phyloP scores from a whole-genome alignment of 495 filamentous ascomycete genomes.

The Clavariopsis aquatica region DNA sequence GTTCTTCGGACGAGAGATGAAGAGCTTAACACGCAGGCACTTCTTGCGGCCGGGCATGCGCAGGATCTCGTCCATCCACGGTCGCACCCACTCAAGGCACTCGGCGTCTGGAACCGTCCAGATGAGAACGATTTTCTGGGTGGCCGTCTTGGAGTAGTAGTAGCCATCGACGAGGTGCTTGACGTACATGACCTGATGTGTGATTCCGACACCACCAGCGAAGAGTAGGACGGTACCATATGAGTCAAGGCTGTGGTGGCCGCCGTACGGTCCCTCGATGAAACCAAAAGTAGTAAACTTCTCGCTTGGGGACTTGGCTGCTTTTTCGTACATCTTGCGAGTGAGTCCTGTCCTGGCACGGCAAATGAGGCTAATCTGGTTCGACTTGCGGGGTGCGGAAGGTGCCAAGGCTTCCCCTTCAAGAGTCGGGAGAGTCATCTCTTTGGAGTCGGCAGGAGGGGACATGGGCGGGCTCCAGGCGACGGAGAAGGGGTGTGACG shows the following conservation, averaged over 20 bases:
- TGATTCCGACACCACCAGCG: constrained; percentile 62
- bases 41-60: constrained; percentile 79
- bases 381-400: constrained; percentile 44
- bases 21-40: constrained; percentile 79
- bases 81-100: constrained; percentile 86
- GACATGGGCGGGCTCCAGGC: constrained; percentile 50
- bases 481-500: constrained; percentile 61
- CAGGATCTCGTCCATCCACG: constrained; percentile 95
- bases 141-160: constrained; percentile 46
- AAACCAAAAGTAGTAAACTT: constrained; percentile 52
- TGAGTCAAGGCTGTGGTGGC: constrained; percentile 52
- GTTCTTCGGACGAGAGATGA: constrained; percentile 80
- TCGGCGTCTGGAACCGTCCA: constrained; percentile 86
- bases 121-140: constrained; percentile 70
- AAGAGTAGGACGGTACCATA: constrained; percentile 60
- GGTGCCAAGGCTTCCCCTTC: constrained; percentile 46
- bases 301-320: constrained; percentile 46
- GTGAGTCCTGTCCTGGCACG: constrained; percentile 59
- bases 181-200: constrained; percentile 58
- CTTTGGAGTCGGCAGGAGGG: constrained; percentile 10
- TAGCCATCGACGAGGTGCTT: constrained; percentile 53
- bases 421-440: constrained; percentile 19
- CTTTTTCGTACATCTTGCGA: constrained; percentile 52
- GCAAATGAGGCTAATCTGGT: constrained; percentile 56
- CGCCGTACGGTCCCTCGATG: constrained; percentile 61